Conservation (phyloP, 257 asterid species). For the Primulina tabacum region DNA sequence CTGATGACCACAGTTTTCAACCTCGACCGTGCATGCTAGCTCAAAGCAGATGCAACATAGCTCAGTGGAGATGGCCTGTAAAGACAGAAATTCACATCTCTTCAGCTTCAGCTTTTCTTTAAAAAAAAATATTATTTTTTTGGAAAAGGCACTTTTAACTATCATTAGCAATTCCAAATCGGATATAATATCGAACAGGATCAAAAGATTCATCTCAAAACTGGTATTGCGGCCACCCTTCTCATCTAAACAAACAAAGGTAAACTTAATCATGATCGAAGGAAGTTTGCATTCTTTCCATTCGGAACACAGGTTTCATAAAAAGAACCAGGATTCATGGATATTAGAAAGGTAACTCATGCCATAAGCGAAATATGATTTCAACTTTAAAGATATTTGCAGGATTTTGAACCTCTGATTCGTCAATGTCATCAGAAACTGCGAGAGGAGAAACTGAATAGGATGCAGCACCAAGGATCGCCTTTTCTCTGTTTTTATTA, state of each 20-base stretch:
- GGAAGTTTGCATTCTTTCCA: neutral
- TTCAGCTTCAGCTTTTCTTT: neutral
- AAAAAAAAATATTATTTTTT: no score
- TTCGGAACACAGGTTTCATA: neutral
- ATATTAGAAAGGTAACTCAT: neutral
- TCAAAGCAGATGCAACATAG: conserved; percentile 86
- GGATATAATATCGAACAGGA: neutral
- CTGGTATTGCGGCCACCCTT: neutral
- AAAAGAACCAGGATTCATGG: neutral
- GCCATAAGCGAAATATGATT: neutral
- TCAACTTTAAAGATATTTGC: neutral
- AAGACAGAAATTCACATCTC: conserved; percentile 7
- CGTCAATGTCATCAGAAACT: conserved; percentile 35
- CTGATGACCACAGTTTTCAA: conserved; percentile 70
- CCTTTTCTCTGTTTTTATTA: conserved; percentile 63
- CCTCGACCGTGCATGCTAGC: conserved; percentile 64
- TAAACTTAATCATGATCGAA: neutral
- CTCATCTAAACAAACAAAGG: neutral
- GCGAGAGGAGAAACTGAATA: conserved; percentile 28
- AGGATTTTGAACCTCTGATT: conserved; percentile 53
- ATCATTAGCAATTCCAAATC: neutral
- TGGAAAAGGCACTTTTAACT: neutral
- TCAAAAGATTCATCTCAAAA: neutral
- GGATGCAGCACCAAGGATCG: conserved; percentile 45
- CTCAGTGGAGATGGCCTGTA: conserved; percentile 53